Evolutionary conservation across 345 rosid genomes (phyloP), one percentile per base, ranked within the genome.

Genomic region (Gynandropsis gynandra): DNA sequence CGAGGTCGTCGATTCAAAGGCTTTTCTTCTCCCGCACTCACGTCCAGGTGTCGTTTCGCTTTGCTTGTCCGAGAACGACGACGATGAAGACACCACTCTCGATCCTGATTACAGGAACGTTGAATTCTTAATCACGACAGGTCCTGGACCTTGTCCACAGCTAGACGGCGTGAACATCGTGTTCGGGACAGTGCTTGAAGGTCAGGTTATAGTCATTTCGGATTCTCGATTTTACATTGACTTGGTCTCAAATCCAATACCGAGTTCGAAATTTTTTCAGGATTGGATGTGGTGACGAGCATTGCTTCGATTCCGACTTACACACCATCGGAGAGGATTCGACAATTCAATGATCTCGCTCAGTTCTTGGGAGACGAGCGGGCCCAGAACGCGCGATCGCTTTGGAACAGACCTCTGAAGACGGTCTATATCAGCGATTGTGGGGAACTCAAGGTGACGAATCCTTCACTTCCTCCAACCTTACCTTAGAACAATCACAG

Each of bases 131-230:
- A 86, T 86, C 38, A 89, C 87, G 4, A 83, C 94, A 0, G 97
- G 97, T 4, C 97, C 94, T 12, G 96, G 83, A 36, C 90, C 97
- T 7, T 83, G 85, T 45, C 96, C 94, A 1, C 77, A 76, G 63
- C 72, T 89, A 50, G 94, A 86, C 56, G 64, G 41, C 42, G 80
- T 73, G 64, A 89, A 86, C 77, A 81, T 86, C n/a, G 94, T 86
- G 9, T 86, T 89, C 10, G 95, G 96, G n/a, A 70, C 76, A 6
- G 97, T 89, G 3, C 94, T 81, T 52, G 73, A 86, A 83, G 94
- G 98, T 86, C 14, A 4, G 38, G 12, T 4, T 11, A n/a, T 32
- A 34, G 20, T 5, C 5, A 5, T 24, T 24, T 24, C 29, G 4
- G 5, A 24, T 24, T 24, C 29, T 24, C 2, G 29, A 24, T 24